Percentiles rank a stretch among this genome's conserved stretches.
These are phyloP conservation scores for Fusarium sp. DNA, from an alignment of 2,329 filamentous ascomycete species.

Conservation along the genomic window DNA sequence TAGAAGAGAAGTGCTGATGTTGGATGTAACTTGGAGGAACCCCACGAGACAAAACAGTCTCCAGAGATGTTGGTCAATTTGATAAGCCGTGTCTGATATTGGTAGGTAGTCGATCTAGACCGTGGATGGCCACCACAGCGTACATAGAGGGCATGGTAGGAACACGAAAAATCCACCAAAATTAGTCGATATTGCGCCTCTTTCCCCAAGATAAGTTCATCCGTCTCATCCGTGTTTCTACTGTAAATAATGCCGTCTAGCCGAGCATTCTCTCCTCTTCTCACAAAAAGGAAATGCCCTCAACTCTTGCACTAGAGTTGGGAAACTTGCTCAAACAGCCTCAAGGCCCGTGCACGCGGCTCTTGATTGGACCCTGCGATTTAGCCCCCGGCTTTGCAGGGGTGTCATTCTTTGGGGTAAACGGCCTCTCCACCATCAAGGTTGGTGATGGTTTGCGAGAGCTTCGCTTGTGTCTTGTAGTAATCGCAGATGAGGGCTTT, in stretches of 20 bases:
- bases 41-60: conserved; percentile 1
- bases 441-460: background rate
- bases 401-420: conserved; percentile 20
- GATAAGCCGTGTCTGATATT: conserved; percentile 11
- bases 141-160: too few relatives aligned
- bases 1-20: conserved; percentile 2
- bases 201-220: background rate
- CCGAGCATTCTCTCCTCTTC: conserved; percentile 1
- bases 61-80: background rate
- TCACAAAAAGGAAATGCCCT: conserved; percentile 1
- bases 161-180: background rate
- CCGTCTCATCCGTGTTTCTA: conserved; percentile 24
- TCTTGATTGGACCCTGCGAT: conserved; percentile 35
- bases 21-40: conserved; percentile 1
- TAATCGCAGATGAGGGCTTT: background rate
- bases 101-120: background rate
- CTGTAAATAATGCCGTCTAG: conserved; percentile 27
- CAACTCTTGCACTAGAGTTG: conserved; percentile 1
- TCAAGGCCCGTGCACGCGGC: conserved; percentile 41
- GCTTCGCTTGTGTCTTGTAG: background rate
- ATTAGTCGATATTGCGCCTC: background rate
- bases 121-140: background rate
- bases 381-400: background rate
- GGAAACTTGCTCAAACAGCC: conserved; percentile 56
- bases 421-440: conserved; percentile 26